Evolutionary conservation across 208 protist genomes (phyloP).

Genomic region (Wallacemonas collosoma): DNA sequence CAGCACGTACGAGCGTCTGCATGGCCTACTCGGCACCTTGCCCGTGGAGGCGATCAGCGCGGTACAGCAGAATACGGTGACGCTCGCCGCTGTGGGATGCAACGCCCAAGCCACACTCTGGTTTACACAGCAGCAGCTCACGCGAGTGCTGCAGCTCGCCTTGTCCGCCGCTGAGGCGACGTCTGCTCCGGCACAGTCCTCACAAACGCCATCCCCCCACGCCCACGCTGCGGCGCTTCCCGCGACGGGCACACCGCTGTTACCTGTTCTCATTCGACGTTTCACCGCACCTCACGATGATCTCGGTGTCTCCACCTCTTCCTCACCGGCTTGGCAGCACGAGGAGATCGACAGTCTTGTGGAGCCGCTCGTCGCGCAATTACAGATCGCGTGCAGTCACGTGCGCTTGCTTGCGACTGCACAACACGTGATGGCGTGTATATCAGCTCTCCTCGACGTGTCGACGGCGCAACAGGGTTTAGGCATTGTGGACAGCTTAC

Average conservation of each 20-base stretch:
- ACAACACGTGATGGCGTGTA: constrained; percentile 9
- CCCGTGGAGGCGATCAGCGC: constrained; percentile 8
- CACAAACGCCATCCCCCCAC: too few species aligned
- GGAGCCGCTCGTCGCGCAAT: constrained; percentile 19
- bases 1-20: neutral
- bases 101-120: constrained; percentile 4
- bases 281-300: constrained; percentile 2
- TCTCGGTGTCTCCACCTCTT: neutral
- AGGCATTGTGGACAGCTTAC: neutral
- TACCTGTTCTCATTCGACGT: constrained; percentile 32
- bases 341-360: constrained; percentile 9
- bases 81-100: constrained; percentile 1
- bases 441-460: neutral
- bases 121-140: constrained; percentile 7
- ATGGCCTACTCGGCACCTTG: constrained; percentile 36
- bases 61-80: neutral
- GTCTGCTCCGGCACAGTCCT: too few species aligned
- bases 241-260: constrained; percentile 25
- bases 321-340: neutral
- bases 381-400: constrained; percentile 10
- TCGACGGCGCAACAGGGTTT: too few species aligned
- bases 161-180: neutral
- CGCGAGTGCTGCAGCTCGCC: neutral
- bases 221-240: constrained; percentile 7
- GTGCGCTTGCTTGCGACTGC: neutral